These are phyloP conservation scores for Talaromyces proteolyticus DNA, from an alignment of 495 filamentous ascomycete genomes.

Conservation along the genomic window DNA sequence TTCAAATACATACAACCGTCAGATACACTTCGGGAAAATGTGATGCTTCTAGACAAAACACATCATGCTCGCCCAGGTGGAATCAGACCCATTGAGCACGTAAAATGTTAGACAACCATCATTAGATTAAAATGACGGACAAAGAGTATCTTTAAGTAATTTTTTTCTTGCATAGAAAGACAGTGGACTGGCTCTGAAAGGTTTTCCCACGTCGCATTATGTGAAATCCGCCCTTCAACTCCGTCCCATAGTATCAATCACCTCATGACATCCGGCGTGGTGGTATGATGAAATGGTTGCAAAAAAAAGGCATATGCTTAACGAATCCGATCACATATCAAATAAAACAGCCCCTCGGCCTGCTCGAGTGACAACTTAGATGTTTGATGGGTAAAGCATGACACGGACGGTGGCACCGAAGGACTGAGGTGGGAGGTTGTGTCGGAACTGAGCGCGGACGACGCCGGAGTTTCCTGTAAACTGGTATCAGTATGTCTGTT, in stretches of 20 bases:
- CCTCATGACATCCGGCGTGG: neutral
- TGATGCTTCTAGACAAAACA: slow-evolving; percentile 25
- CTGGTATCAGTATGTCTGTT: neutral
- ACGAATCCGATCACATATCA: neutral
- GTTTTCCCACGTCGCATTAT: slow-evolving; percentile 11
- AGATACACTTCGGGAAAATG: slow-evolving; percentile 27
- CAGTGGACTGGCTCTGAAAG: slow-evolving; percentile 37
- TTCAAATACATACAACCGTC: slow-evolving; percentile 21
- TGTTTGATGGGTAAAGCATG: slow-evolving; percentile 88
- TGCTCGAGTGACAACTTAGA: slow-evolving; percentile 1
- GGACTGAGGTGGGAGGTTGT: slow-evolving; percentile 88
- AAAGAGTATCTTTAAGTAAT: slow-evolving; percentile 19
- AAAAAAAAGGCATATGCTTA: neutral
- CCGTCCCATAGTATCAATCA: neutral
- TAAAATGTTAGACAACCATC: neutral
- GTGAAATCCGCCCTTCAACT: neutral
- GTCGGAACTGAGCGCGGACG: slow-evolving; percentile 91
- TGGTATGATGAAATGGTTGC: neutral
- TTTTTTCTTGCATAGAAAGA: slow-evolving; percentile 35
- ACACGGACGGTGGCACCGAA: slow-evolving; percentile 96
- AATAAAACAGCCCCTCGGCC: neutral
- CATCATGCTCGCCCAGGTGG: slow-evolving; percentile 13
- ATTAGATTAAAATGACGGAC: slow-evolving; percentile 13
- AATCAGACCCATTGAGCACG: slow-evolving; percentile 10
- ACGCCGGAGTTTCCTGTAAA: slow-evolving; percentile 84